Evolutionary conservation across 2,329 filamentous ascomycete genomes (phyloP), one percentile per base, ranked within the genome.

Genomic region (Aspergillus sp.): DNA sequence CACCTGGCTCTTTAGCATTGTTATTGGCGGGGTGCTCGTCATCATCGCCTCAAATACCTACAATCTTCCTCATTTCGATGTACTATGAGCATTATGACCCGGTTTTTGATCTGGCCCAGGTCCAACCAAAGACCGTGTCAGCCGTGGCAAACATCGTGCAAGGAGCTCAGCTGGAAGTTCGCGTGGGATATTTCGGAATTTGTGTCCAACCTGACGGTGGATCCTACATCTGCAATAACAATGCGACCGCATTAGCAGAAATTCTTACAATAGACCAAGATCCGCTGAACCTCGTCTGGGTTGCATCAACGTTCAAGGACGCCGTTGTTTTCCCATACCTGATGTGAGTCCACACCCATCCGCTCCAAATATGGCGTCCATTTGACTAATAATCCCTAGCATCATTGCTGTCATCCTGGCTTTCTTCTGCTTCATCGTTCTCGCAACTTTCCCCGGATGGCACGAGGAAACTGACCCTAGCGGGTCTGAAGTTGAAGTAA

Each of bases 361-460:
- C 40, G n/a, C 13, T 27, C 19, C 11, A 12, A 39, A 15, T 27
- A 7, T 30, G 3, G 17, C 27, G 27, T 37, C 22, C 7, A 41
- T 17, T 11, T 11, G 22, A 6, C 39, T 53, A 24, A 47, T 50
- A 45, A 58, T 52, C 61, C 61, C 53, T 30, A 95, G 91, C 63
- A 99, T 99, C 80, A 93, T 99, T 70, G 95, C 95, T 71, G 93
- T 98, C 72, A 90, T 99, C 74, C 92, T 99, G 70, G 93, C 95
- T 66, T 98, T 98, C 79, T 83, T 98, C 75, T 96, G 92, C 75
- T 91, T 99, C 73, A 84, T 99, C 61, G 86, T 99, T 42, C 88
- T 99, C 54, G 93, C 93, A 54, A 98, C 95, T 34, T 99, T 98
- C 78, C 95, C 95, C 1, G 93, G 93, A 63, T 99, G 95, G 91